Percentiles rank a stretch among this genome's conserved stretches.
These are phyloP conservation scores for Syzygium grande DNA, from an alignment of 345 rosid genomes.

Conservation along the genomic window DNA sequence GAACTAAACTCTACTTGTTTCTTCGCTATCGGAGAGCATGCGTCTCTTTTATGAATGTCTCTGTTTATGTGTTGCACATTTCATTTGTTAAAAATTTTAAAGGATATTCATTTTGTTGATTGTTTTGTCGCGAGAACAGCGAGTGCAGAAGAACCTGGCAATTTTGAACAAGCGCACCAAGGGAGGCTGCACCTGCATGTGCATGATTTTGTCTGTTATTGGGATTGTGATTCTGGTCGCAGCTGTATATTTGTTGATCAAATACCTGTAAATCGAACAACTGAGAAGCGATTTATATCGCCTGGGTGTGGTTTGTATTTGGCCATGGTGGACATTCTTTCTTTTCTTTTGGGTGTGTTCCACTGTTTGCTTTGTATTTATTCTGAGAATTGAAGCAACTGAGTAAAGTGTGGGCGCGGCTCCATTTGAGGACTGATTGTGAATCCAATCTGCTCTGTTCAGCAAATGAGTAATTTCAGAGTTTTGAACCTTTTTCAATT, in stretches of 20 bases:
- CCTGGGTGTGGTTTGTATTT: background rate
- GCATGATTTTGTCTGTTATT: conserved; percentile 65
- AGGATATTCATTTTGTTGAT: background rate
- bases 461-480: background rate
- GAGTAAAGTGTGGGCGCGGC: background rate
- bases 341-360: background rate
- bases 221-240: conserved; percentile 79
- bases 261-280: conserved; percentile 44
- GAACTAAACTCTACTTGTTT: background rate
- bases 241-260: conserved; percentile 55
- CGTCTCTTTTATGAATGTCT: background rate
- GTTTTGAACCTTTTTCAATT: background rate
- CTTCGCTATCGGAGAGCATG: background rate
- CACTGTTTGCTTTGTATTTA: background rate
- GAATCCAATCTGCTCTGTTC: background rate
- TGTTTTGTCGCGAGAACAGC: conserved; percentile 33
- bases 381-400: background rate
- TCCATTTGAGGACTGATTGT: background rate
- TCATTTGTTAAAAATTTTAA: background rate
- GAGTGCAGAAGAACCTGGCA: conserved; percentile 90
- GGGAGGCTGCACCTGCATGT: conserved; percentile 88
- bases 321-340: background rate
- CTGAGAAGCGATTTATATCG: background rate
- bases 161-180: conserved; percentile 81
- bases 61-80: background rate